Evolutionary conservation across 768 basidiomycete species (phyloP), one percentile per base, ranked within the genome.

Genomic region (Pulveroboletus sp.): DNA sequence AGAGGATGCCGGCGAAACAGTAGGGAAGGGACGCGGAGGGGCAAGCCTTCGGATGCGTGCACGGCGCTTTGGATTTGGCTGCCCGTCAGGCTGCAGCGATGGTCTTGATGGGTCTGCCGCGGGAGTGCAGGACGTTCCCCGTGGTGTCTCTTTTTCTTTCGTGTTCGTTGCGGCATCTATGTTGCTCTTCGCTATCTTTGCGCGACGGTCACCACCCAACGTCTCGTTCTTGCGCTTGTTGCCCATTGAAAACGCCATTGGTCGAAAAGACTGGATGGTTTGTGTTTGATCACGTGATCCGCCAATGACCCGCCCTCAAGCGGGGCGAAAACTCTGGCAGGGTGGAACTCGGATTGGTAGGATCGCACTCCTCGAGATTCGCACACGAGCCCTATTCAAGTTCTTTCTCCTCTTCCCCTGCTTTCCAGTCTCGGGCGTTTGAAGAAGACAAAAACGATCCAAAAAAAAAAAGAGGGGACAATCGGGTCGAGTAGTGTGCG

Each of bases 1-100:
- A 51, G 84, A 84, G 18, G 82, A 84, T n/a, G 84, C 83, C 1
- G 76, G 67, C 28, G 89, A 78, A 5, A 92, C 85, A 0, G 82
- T 82, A 30, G 89, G 85, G 63, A 82, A 89, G 3, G 89, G 90
- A 33, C 87, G 77, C 8, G 81, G 76, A 10, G 90, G 86, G 3
- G 74, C 77, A 36, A 93, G 80, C 58, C 86, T 90, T 30, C 77
- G 78, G 39, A 85, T 78, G 50, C 67, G 68, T 6, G 57, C 62
- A 30, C 66, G 66, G 7, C 51, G 63, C 13, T 28, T 50, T 32
- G 33, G 38, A 28, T 51, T 54, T n/a, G 53, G 15, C 38, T 44
- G 51, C 3, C 32, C 26, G 30, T 49, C 39, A 3, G 47, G 46
- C 32, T 47, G 44, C 42, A 39, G 43, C n/a, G 48, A 39, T 13